phyloP scores from a whole-genome alignment of 176 grass and related monocot genomes.

The Oryza nivara region DNA sequence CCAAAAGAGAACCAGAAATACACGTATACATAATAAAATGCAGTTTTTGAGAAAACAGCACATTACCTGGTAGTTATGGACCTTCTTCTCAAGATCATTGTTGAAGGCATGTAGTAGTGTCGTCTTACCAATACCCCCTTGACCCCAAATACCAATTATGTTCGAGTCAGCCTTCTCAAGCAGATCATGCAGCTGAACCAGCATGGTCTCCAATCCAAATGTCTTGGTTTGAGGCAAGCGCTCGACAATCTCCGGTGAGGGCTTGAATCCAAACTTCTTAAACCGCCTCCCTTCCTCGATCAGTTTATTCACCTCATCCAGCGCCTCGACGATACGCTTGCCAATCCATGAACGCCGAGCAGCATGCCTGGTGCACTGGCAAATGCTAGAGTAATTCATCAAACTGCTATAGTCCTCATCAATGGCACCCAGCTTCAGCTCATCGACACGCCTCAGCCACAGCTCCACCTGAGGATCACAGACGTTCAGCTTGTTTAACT shows the following conservation, averaged over 20 bases:
- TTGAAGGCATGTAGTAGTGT: constrained; percentile 71
- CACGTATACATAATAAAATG: background rate
- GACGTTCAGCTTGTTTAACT: constrained; percentile 43
- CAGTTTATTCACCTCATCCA: constrained; percentile 44
- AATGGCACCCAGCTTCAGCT: constrained; percentile 25
- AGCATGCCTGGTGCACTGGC: constrained; percentile 50
- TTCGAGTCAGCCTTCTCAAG: constrained; percentile 46
- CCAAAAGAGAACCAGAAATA: background rate
- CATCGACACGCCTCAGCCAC: constrained; percentile 51
- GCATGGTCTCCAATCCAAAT: constrained; percentile 57
- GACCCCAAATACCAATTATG: constrained; percentile 70
- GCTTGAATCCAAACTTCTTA: constrained; percentile 38
- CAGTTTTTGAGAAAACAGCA: background rate
- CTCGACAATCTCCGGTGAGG: constrained; percentile 28
- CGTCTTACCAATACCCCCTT: constrained; percentile 76
- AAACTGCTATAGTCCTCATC: constrained; percentile 38
- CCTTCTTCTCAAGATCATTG: constrained; percentile 49
- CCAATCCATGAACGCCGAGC: constrained; percentile 37
- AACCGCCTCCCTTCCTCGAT: constrained; percentile 34
- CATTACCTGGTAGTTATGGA: constrained; percentile 49
- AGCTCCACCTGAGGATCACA: constrained; percentile 50
- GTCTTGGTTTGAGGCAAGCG: constrained; percentile 8
- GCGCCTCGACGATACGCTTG: constrained; percentile 34
- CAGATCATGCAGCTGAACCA: constrained; percentile 31
- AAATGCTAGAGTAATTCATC: constrained; percentile 23